Evolutionary conservation across 1,284 basidiomycete species (phyloP).

Genomic region (Afroboletus lepidellus): DNA sequence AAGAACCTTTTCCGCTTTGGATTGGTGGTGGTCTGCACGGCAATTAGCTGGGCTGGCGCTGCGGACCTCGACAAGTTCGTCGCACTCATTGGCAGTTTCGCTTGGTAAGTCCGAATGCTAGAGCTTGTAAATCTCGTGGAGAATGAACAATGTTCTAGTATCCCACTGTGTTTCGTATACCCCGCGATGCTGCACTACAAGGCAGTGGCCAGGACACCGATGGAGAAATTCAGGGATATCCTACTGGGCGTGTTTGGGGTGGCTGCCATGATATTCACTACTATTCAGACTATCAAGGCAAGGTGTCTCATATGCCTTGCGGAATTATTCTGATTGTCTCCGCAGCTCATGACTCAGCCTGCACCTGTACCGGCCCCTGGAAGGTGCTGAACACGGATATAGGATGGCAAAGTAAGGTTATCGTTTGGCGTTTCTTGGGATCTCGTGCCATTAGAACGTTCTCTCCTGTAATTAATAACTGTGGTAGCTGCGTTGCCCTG

Average conservation of each 20-base stretch:
- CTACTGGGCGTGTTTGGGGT: slow-evolving; percentile 81
- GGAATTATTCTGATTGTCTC: slow-evolving; percentile 16
- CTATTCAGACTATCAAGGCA: slow-evolving; percentile 74
- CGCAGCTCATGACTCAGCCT: slow-evolving; percentile 28
- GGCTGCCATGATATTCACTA: slow-evolving; percentile 83
- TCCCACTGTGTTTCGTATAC: slow-evolving; percentile 93
- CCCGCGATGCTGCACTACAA: slow-evolving; percentile 93
- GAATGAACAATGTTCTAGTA: slow-evolving; percentile 46
- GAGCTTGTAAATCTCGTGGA: slow-evolving; percentile 3
- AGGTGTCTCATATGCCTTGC: background rate
- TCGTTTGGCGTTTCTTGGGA: slow-evolving; percentile 4
- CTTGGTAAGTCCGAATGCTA: slow-evolving; percentile 67
- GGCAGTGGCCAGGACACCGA: slow-evolving; percentile 76
- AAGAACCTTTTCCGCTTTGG: slow-evolving; percentile 90
- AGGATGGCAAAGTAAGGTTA: slow-evolving; percentile 1
- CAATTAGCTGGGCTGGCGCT: slow-evolving; percentile 83
- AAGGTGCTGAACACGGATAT: slow-evolving; percentile 23
- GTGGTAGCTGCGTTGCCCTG: slow-evolving; percentile 19
- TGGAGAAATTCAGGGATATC: slow-evolving; percentile 74
- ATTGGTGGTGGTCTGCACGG: slow-evolving; percentile 74
- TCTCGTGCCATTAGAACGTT: slow-evolving; percentile 13
- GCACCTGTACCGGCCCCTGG: slow-evolving; percentile 11
- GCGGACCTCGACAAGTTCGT: slow-evolving; percentile 97
- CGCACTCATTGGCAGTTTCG: slow-evolving; percentile 89
- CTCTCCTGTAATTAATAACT: slow-evolving; percentile 12